Evolutionary conservation across 768 basidiomycete species (phyloP).

Genomic region (Russula sp.): DNA sequence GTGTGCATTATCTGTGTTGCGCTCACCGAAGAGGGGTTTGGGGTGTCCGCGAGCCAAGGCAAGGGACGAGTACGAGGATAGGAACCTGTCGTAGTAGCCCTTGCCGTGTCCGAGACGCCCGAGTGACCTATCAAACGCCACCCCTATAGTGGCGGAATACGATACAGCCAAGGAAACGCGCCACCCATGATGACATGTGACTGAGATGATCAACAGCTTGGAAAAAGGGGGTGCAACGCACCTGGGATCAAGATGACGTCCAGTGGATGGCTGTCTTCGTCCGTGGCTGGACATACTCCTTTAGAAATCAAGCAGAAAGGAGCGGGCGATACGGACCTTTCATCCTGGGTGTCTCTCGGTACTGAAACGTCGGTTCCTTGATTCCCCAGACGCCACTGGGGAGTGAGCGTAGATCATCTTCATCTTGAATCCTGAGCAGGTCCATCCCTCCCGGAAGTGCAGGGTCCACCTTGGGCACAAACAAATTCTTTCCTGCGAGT

Average conservation of each 20-base stretch:
- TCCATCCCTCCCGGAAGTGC: constrained; percentile 48
- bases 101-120: constrained; percentile 77
- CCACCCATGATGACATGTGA: background rate
- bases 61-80: constrained; percentile 44
- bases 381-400: constrained; percentile 70
- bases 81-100: constrained; percentile 76
- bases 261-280: background rate
- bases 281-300: background rate
- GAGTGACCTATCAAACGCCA: constrained; percentile 66
- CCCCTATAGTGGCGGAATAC: constrained; percentile 37
- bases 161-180: background rate
- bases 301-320: background rate
- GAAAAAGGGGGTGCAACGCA: constrained; percentile 18
- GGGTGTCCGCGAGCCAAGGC: constrained; percentile 33
- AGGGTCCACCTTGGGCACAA: constrained; percentile 59
- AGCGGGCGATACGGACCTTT: constrained; percentile 40
- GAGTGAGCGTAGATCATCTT: constrained; percentile 51
- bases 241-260: constrained; percentile 13
- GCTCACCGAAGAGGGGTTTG: constrained; percentile 55
- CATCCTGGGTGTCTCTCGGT: constrained; percentile 40
- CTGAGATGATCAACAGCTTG: background rate
- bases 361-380: constrained; percentile 50
- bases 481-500: constrained; percentile 53
- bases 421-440: constrained; percentile 54
- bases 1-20: background rate